phyloP scores from a whole-genome alignment of 805 yeast genomes.

The Geotrichum ghanense region DNA sequence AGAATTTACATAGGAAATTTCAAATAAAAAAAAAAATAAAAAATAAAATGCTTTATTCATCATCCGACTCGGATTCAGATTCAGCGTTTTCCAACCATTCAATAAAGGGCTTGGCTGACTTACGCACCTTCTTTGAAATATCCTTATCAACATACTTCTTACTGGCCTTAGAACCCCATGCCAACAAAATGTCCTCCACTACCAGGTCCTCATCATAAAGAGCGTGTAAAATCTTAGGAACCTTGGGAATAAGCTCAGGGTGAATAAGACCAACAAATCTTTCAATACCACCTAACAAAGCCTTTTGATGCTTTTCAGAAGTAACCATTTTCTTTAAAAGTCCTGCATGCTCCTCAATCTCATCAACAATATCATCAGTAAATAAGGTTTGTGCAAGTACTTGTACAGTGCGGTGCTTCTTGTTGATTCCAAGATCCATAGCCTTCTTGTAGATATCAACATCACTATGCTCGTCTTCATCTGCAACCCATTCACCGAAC shows the following conservation, averaged over 20 bases:
- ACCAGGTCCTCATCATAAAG: constrained; percentile 76
- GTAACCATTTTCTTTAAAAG: constrained; percentile 68
- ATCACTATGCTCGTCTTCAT: constrained; percentile 54
- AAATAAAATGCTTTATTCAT: constrained; percentile 21
- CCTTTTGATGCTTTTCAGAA: constrained; percentile 59
- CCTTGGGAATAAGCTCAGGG: constrained; percentile 53
- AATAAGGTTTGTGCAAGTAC: constrained; percentile 88
- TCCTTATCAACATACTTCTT: constrained; percentile 92
- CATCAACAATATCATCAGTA: constrained; percentile 53
- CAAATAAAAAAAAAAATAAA: neutral
- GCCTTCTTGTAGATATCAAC: constrained; percentile 90
- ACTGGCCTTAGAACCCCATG: constrained; percentile 86
- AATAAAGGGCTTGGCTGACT: constrained; percentile 91
- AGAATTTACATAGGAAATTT: no score
- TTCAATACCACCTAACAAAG: constrained; percentile 92
- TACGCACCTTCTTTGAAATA: constrained; percentile 83
- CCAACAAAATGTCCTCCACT: constrained; percentile 67
- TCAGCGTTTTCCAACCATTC: constrained; percentile 95
- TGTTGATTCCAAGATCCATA: constrained; percentile 59
- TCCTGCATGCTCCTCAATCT: constrained; percentile 70
- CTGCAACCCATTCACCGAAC: constrained; percentile 83
- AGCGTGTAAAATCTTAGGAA: constrained; percentile 74
- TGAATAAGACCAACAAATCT: constrained; percentile 78
- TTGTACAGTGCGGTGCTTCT: constrained; percentile 68
- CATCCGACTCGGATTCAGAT: constrained; percentile 61